phyloP scores from a whole-genome alignment of 1,284 basidiomycete genomes.

The Ganoderma lingzhi region DNA sequence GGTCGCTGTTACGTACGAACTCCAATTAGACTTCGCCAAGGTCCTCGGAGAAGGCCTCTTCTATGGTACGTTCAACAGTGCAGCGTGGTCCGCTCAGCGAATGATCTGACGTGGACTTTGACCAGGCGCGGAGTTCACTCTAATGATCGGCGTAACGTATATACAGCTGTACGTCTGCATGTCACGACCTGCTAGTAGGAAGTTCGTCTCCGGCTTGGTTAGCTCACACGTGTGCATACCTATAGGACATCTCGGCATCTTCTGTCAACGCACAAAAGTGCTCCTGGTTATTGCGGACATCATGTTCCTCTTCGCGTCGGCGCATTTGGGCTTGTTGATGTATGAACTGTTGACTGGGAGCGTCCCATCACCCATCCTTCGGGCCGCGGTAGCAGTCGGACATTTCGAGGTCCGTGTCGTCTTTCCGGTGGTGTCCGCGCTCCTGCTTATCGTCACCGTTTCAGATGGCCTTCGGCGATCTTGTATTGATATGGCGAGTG shows the following conservation, averaged over 20 bases:
- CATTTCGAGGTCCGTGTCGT: constrained; percentile 7
- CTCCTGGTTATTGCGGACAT: constrained; percentile 15
- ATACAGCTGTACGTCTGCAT: constrained; percentile 18
- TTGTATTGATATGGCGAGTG: constrained; percentile 21
- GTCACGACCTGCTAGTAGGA: not conserved
- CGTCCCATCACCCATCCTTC: constrained; percentile 9
- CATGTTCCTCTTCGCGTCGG: constrained; percentile 17
- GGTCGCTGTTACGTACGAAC: constrained; percentile 11
- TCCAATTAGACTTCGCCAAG: constrained; percentile 20
- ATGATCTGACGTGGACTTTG: not conserved
- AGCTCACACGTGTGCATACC: not conserved
- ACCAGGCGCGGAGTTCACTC: constrained; percentile 15
- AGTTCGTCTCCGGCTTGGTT: not conserved
- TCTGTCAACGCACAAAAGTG: constrained; percentile 17
- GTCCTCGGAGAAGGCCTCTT: constrained; percentile 20
- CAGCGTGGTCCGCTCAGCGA: not conserved
- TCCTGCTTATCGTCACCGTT: no score
- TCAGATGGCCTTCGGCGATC: constrained; percentile 15
- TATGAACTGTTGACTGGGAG: constrained; percentile 16
- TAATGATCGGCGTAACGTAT: constrained; percentile 14
- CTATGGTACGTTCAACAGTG: constrained; percentile 15
- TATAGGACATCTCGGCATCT: constrained; percentile 17
- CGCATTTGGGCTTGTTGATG: constrained; percentile 18
- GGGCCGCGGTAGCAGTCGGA: constrained; percentile 14
- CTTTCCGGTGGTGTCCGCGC: not conserved